Evolutionary conservation across 1,284 basidiomycete genomes (phyloP), one percentile per base, ranked within the genome.

Genomic region (Austroboletus novae-zelandiae): DNA sequence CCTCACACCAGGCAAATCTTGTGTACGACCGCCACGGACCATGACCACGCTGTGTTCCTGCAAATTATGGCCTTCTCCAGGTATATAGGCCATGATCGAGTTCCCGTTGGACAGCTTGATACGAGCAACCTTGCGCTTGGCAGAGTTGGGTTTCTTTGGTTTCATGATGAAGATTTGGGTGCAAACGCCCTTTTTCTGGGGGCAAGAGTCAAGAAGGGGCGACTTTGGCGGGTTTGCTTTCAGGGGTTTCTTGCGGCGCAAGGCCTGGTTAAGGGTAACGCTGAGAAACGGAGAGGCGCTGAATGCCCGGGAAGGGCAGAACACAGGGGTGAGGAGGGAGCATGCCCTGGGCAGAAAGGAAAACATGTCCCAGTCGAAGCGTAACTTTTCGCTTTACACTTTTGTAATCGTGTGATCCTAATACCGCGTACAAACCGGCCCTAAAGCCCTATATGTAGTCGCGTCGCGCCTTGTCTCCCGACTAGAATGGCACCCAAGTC

Each of bases 121-220:
- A 66, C 92, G 83, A 39, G 94, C 94, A 53, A 98, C 92, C 74
- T 98, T 99, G 56, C 97, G 91, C 65, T 98, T 94, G 40, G 95
- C 95, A 39, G 96, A 99, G 74, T 99, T 99, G 57, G 97, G 97
- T 69, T 99, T 99, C 77, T 95, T 98, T 23, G 97, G 97, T 66
- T 90, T 94, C 60, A 79, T 81, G 41, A 85, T 90, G 70, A 89
- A 89, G 23, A 98, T 83, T 58, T 86, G 83, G 29, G 86, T 82
- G 66, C 91, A 90, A 52, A 98, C 93, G 34, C 91, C 94, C 69
- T 96, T 97, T 61, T 84, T 84, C 72, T 97, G 94, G 11, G 87
- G 89, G 65, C 81, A 87, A 30, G 70, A 75, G 55, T 89, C 75
- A 23, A 98, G 79, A 10, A 94, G 80, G 1, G 94, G 94, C 5